A percentile compares a stretch with the other conserved stretches of the same genome.
phyloP scores from a whole-genome alignment of 345 rosid genomes.

The Syzygium grande region DNA sequence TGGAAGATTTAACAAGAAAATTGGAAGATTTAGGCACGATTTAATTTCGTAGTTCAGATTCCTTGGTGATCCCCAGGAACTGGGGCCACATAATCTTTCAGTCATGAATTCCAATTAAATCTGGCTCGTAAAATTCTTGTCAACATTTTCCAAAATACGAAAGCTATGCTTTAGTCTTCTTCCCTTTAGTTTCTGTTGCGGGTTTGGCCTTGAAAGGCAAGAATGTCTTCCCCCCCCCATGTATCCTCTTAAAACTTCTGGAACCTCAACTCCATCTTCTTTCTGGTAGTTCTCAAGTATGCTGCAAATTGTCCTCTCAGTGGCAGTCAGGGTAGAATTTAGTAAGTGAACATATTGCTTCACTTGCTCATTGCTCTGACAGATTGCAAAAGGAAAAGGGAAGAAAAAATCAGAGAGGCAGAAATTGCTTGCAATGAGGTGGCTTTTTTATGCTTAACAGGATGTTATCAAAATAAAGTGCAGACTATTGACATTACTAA shows the following conservation, averaged over 20 bases:
- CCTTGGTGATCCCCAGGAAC: background rate
- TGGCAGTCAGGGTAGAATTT: conserved; percentile 92
- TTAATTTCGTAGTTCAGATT: background rate
- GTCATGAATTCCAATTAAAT: background rate
- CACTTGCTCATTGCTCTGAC: conserved; percentile 71
- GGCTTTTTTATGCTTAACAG: background rate
- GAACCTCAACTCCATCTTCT: conserved; percentile 78
- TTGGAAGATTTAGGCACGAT: background rate
- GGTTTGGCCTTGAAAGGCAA: conserved; percentile 73
- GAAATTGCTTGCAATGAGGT: background rate
- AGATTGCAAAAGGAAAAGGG: background rate
- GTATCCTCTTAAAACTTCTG: conserved; percentile 50
- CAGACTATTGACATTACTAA: background rate
- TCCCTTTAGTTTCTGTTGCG: conserved; percentile 35
- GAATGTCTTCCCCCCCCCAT: conserved; percentile 78
- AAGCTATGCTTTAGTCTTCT: conserved; percentile 28
- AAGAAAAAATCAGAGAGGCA: background rate
- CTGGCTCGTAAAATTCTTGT: background rate
- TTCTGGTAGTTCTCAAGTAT: conserved; percentile 88
- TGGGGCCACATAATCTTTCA: background rate
- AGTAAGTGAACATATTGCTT: conserved; percentile 80
- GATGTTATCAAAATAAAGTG: background rate
- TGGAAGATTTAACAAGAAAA: background rate
- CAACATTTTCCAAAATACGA: background rate
- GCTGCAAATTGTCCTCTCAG: conserved; percentile 91